Base-by-base conservation (phyloP, 768 basidiomycete genomes). In the Boletus vinaceobasis region DNA sequence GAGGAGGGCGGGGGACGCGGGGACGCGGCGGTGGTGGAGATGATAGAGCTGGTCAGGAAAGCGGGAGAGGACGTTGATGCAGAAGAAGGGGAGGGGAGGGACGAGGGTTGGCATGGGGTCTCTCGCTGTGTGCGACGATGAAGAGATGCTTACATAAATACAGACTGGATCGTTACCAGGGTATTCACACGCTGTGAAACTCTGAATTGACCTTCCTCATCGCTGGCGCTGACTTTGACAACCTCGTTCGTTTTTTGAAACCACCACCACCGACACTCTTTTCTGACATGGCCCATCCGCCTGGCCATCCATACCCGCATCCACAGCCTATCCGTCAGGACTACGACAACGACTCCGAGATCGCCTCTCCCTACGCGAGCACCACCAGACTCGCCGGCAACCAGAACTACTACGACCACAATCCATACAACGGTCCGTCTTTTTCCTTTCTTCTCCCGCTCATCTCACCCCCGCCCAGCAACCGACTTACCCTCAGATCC, bases 321-420 rank as follows among this genome's bases (percentile, higher is more conserved):
- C 65, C 63, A 56, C 71, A 69, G 32, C 61, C 68, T 47, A 72
- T 72, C 21, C 62, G 71, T 48, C 73, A 72, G 43, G 70, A 73
- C 54, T 76, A 77, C 61, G 75, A 75, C 60, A 74, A 64, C 53
- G 81, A 84, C 61, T 79, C 78, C 5, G 81, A 82, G 58, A 63
- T 72, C 49, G 70, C 75, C 39, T 83, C 84, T 64, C 82, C 79
- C 55, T 84, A 83, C 68, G 76, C 77, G n/a, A 82, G 81, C 64
- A 79, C 80, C 0, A 78, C 83, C 38, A 75, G 81, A 60, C 76
- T 85, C 49, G 80, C 81, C 33, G 74, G 74, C 54, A 76, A 74
- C 44, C 60, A 66, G 36, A 73, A 75, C 50, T 72, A 63, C 56
- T 70, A 62, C 48, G 71, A 74, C 53, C 57, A 62, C 55, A 59